Conservation (phyloP, 2,329 filamentous ascomycete species). For the Botrytis hyacinthi region DNA sequence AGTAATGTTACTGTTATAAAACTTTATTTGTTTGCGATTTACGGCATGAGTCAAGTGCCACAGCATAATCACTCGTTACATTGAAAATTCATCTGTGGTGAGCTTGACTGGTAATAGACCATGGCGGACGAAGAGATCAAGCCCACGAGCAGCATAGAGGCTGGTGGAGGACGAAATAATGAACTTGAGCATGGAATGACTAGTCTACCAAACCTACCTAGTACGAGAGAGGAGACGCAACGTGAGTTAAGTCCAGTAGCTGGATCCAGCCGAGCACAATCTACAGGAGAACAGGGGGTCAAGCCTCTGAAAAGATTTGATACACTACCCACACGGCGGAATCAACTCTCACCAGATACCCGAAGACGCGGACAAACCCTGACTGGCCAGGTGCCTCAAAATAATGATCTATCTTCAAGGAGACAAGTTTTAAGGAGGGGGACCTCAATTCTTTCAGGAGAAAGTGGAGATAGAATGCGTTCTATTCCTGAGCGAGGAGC, state of each 20-base stretch:
- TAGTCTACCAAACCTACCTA: background rate
- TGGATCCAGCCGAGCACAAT: background rate
- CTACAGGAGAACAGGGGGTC: background rate
- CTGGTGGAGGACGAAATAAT: conserved; percentile 12
- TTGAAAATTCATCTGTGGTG: background rate
- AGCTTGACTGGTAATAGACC: background rate
- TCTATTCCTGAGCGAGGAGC: conserved; percentile 14
- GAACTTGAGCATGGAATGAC: conserved; percentile 5
- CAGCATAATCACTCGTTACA: background rate
- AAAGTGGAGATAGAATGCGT: conserved; percentile 3
- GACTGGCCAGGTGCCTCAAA: conserved; percentile 10
- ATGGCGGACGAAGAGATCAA: conserved; percentile 14
- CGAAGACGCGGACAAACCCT: conserved; percentile 14
- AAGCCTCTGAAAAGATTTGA: conserved; percentile 17
- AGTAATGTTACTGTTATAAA: background rate
- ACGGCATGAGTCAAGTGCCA: background rate
- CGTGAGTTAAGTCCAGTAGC: conserved; percentile 1
- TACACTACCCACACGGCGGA: conserved; percentile 9
- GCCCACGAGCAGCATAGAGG: conserved; percentile 8
- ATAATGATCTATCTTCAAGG: background rate
- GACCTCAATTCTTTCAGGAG: background rate
- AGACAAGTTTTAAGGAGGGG: conserved; percentile 14
- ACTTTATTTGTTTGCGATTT: background rate
- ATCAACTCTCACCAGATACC: conserved; percentile 14
- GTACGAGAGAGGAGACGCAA: background rate